A percentile compares a stretch with the other conserved stretches of the same genome.
These are phyloP conservation scores for Pseudomonodictys pantanalensis DNA, from an alignment of 495 filamentous ascomycete species.

Conservation along the genomic window DNA sequence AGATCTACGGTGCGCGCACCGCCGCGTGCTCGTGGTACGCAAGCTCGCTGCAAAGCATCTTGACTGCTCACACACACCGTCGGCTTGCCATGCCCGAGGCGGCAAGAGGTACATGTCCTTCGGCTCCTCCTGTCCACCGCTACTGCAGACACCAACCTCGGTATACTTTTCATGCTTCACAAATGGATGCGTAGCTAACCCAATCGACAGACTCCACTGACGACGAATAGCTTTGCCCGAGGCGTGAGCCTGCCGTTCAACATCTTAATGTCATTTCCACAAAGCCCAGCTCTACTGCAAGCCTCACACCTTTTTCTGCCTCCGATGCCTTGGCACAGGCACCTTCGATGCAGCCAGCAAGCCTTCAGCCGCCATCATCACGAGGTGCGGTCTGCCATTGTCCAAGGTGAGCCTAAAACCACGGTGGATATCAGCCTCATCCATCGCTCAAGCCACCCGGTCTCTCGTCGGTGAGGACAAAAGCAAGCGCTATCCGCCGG, in stretches of 20 bases:
- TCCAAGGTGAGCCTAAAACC: too few relatives aligned
- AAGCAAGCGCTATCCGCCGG: too few relatives aligned
- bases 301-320: neutral
- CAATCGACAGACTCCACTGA: neutral
- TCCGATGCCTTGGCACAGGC: slow-evolving; percentile 2
- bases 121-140: slow-evolving; percentile 16
- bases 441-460: too few relatives aligned
- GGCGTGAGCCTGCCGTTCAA: neutral
- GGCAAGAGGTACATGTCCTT: neutral
- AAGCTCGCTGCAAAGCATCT: too few relatives aligned
- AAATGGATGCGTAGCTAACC: neutral
- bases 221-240: too few relatives aligned
- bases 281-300: slow-evolving; percentile 12
- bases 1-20: too few relatives aligned
- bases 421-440: too few relatives aligned
- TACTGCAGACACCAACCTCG: neutral
- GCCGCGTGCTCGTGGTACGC: too few relatives aligned
- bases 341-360: neutral
- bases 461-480: too few relatives aligned
- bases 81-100: too few relatives aligned
- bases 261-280: slow-evolving; percentile 11
- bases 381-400: neutral
- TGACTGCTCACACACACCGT: too few relatives aligned
- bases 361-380: neutral
- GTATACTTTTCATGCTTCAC: neutral